Evolutionary conservation across 2,329 filamentous ascomycete genomes (phyloP).

Genomic region (Fusarium torreyae): DNA sequence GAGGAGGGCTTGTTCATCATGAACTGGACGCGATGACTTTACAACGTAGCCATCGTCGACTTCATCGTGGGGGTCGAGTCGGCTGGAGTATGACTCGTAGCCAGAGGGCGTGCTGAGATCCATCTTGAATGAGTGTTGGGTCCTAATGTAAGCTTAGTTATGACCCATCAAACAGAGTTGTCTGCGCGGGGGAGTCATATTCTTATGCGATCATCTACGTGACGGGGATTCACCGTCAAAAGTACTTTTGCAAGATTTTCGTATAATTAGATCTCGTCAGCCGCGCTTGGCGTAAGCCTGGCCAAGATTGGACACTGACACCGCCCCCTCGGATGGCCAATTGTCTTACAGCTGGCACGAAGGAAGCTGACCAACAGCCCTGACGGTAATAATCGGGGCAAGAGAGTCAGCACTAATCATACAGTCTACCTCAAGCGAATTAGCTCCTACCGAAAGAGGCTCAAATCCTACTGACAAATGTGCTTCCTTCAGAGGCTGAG

Average conservation of each 20-base stretch:
- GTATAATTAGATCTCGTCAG: not conserved
- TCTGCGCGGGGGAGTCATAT: not conserved
- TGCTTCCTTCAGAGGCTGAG: not conserved
- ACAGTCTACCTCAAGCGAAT: not conserved
- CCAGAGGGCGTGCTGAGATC: slow-evolving; percentile 13
- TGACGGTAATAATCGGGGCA: not conserved
- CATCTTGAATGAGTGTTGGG: not conserved
- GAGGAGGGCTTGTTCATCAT: slow-evolving; percentile 2
- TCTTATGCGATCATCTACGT: not conserved
- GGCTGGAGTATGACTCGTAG: slow-evolving; percentile 24
- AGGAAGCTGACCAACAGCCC: slow-evolving; percentile 5
- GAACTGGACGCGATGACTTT: not conserved
- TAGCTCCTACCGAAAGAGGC: not conserved
- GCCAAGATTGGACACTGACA: not conserved
- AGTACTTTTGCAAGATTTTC: not conserved
- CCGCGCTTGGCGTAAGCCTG: not conserved
- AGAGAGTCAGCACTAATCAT: not conserved
- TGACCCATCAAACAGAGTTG: not conserved
- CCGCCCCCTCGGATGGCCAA: not conserved
- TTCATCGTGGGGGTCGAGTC: slow-evolving; percentile 24
- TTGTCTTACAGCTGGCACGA: not conserved
- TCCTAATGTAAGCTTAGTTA: not conserved
- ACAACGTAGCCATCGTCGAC: not conserved
- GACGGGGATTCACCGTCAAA: not conserved
- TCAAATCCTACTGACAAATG: not conserved